phyloP scores from a whole-genome alignment of 2,329 filamentous ascomycete species.

The Ophiosphaerella korrae region DNA sequence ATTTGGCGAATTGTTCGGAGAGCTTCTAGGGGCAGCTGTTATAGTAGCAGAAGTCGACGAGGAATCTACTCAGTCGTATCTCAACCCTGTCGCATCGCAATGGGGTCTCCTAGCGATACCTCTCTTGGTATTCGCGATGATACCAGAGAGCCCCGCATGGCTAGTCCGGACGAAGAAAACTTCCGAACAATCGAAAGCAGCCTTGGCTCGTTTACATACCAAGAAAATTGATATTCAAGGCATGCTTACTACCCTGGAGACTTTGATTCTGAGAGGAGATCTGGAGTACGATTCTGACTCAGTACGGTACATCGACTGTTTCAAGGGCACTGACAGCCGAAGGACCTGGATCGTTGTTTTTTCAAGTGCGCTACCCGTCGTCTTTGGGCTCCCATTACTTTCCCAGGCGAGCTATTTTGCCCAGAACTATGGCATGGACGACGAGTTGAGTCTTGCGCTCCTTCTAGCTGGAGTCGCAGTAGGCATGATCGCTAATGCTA shows the following conservation, averaged over 20 bases:
- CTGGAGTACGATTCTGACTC: not conserved
- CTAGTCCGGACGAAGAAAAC: slow-evolving; percentile 48
- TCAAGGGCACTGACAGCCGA: slow-evolving; percentile 11
- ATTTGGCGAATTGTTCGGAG: slow-evolving; percentile 52
- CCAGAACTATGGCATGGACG: slow-evolving; percentile 14
- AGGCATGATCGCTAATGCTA: slow-evolving; percentile 9
- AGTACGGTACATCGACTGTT: slow-evolving; percentile 23
- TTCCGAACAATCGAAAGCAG: slow-evolving; percentile 48
- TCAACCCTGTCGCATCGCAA: slow-evolving; percentile 46
- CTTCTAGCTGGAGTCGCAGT: slow-evolving; percentile 15
- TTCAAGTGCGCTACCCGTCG: slow-evolving; percentile 50
- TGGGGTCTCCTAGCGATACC: slow-evolving; percentile 48
- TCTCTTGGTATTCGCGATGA: slow-evolving; percentile 45
- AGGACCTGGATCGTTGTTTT: slow-evolving; percentile 38
- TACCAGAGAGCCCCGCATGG: slow-evolving; percentile 57
- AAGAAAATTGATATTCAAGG: slow-evolving; percentile 30
- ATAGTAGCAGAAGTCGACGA: slow-evolving; percentile 39
- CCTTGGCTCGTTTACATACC: slow-evolving; percentile 53
- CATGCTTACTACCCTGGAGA: not conserved
- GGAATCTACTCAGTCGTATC: slow-evolving; percentile 36
- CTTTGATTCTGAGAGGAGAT: not conserved
- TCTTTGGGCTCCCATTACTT: slow-evolving; percentile 55
- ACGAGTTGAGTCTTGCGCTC: slow-evolving; percentile 6
- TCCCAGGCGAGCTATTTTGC: slow-evolving; percentile 50
- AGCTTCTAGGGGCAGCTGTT: slow-evolving; percentile 51